Evolutionary conservation across 495 filamentous ascomycete genomes (phyloP).

Genomic region (Tuber brumale): DNA sequence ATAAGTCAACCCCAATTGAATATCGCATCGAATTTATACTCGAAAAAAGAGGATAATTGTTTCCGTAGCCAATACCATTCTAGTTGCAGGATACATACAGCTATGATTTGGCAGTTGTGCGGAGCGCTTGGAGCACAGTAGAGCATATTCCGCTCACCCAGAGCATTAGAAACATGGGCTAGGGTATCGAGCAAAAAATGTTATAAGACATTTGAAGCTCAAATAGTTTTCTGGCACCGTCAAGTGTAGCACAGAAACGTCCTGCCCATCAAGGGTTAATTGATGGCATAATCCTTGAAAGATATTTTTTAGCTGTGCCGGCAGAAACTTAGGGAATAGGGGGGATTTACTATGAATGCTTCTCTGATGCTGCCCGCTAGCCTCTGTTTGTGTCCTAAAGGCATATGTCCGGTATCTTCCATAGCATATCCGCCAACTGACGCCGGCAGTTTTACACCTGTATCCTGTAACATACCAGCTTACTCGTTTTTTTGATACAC

Average conservation of each 20-base stretch:
- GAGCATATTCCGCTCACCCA: not conserved
- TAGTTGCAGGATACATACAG: not conserved
- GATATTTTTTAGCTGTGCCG: not conserved
- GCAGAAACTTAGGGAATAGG: not conserved
- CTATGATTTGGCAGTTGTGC: not conserved
- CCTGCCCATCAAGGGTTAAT: conserved; percentile 26
- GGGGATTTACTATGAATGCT: conserved; percentile 10
- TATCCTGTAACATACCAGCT: conserved; percentile 20
- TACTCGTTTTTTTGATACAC: conserved; percentile 17
- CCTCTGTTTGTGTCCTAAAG: conserved; percentile 7
- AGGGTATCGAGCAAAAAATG: not conserved
- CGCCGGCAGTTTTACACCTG: conserved; percentile 18
- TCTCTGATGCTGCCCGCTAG: conserved; percentile 23
- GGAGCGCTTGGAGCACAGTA: not conserved
- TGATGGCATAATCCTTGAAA: conserved; percentile 15
- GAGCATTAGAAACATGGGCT: not conserved
- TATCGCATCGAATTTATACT: not conserved
- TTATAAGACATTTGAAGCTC: not conserved
- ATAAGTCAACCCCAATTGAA: not conserved
- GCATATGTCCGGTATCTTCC: conserved; percentile 25
- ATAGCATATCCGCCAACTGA: conserved; percentile 20
- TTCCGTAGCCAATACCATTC: not conserved
- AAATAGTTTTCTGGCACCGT: not conserved
- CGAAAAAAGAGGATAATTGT: not conserved
- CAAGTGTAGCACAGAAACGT: conserved; percentile 15